Base-by-base conservation (phyloP, 192 early-diverging fungal genomes). In the Thamnidium elegans region DNA sequence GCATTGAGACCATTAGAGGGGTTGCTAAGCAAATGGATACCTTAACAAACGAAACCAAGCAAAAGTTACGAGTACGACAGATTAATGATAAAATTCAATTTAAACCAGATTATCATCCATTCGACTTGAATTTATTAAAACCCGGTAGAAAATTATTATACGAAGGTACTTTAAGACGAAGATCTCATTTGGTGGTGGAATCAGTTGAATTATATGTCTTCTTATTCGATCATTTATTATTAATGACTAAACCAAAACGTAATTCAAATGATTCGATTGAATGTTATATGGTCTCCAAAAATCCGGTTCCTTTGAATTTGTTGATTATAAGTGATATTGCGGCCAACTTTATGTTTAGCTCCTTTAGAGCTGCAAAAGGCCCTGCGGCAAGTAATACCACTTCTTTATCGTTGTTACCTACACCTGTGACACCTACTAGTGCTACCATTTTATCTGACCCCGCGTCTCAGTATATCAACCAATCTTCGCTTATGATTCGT, bases 201-300 rank as follows among this genome's bases (percentile, higher is more conserved):
- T 82, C 82, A 15, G 71, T 83, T 0, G 89, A 90, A 20, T 59
- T 96, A 10, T 77, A 83, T 34, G 83, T 97, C 19, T 91, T 94
- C 68, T 72, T 98, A 47, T 91, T 98, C 50, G 97, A 99, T 71
- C 91, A 98, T 76, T 72, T 88, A 64, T 63, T 93, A 14, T 66
- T 94, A 8, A 83, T 93, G 81, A 85, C 89, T 61, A 91, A 88
- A 69, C 74, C 46, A 81, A 86, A 73, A 73, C 71, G 14, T 69
- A 69, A 50, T 10, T 3, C 32, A 43, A 4, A 34, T 8, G 14
- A 30, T 26, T 45, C 26, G 0, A 73, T 71, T 8, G 81, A 82
- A 26, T 78, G 81, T 52, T 85, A 76, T 72, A 84, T 77, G 43
- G 73, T 89, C 11, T 80, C 77, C 54, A 83, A 86, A 78, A 76